Evolutionary conservation across 2,329 filamentous ascomycete species (phyloP).

Genomic region (Trichophyton mentagrophytes): DNA sequence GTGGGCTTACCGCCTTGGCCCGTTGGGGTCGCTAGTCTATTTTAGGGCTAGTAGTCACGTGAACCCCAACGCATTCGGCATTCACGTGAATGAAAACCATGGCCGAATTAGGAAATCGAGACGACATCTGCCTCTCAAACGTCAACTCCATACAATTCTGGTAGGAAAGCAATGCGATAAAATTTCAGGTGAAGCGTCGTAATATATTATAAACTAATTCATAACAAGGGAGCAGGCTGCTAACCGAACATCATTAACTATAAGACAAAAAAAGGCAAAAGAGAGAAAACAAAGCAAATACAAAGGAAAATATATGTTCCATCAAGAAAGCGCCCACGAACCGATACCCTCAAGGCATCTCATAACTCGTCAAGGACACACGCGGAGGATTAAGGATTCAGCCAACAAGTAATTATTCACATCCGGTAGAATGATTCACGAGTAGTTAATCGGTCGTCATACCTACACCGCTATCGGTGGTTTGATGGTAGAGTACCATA

Average conservation of each 20-base stretch:
- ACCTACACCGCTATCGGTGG: conserved; percentile 22
- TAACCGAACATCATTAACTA: not conserved
- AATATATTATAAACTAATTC: not conserved
- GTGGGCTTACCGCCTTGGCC: not conserved
- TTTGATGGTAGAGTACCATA: conserved; percentile 14
- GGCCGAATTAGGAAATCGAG: not conserved
- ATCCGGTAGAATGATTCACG: not conserved
- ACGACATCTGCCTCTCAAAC: not conserved
- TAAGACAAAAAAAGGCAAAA: not conserved
- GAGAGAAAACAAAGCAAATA: conserved; percentile 7
- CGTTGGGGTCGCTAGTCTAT: conserved; percentile 1
- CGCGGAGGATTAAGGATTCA: conserved; percentile 16
- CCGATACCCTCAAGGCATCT: conserved; percentile 5
- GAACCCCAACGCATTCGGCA: not conserved
- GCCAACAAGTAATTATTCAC: conserved; percentile 2
- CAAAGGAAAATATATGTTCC: conserved; percentile 15
- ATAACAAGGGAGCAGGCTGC: not conserved
- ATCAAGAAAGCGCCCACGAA: conserved; percentile 11
- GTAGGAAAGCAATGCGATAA: not conserved
- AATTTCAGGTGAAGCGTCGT: not conserved
- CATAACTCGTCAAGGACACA: conserved; percentile 6
- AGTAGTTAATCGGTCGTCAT: not conserved
- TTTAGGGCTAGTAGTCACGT: not conserved
- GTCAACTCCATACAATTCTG: not conserved
- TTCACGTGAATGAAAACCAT: not conserved